Percentiles rank a stretch among this genome's conserved stretches.
Evolutionary conservation across 2,329 filamentous ascomycete species (phyloP).

Genomic region (Aspergillus arachidicola): DNA sequence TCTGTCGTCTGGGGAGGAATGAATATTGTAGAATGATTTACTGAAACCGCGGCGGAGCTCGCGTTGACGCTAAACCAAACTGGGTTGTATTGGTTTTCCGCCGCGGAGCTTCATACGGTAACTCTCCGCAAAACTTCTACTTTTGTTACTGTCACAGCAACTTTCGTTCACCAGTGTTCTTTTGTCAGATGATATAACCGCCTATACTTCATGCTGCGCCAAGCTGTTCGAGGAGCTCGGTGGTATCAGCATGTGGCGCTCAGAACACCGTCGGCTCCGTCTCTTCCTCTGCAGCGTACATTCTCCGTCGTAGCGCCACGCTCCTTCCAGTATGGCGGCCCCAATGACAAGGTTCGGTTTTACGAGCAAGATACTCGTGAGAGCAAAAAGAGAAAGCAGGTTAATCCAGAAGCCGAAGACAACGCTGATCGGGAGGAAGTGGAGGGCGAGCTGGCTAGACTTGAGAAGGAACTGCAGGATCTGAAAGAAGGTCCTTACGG

Average conservation of each 20-base stretch:
- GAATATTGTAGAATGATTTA: constrained; percentile 4
- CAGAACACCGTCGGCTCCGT: constrained; percentile 34
- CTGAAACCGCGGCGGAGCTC: constrained; percentile 18
- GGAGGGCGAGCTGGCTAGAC: constrained; percentile 39
- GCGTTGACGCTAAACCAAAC: constrained; percentile 36
- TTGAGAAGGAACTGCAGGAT: constrained; percentile 44
- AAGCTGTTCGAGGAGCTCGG: constrained; percentile 46
- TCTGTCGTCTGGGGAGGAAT: neutral
- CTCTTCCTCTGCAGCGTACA: constrained; percentile 26
- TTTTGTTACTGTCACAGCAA: neutral
- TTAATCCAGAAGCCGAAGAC: constrained; percentile 45
- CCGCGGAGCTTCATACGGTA: constrained; percentile 21
- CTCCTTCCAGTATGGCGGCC: constrained; percentile 36
- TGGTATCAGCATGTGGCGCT: constrained; percentile 46
- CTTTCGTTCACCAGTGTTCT: constrained; percentile 9
- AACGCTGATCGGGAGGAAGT: constrained; percentile 40
- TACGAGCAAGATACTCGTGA: constrained; percentile 45
- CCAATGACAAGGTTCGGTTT: constrained; percentile 46
- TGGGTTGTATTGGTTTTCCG: constrained; percentile 30
- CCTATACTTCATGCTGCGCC: constrained; percentile 46
- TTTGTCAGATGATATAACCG: constrained; percentile 36
- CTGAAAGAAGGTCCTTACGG: constrained; percentile 47
- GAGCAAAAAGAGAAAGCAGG: constrained; percentile 38
- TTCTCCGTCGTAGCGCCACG: constrained; percentile 36
- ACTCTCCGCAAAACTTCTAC: neutral